Conservation (phyloP, 768 basidiomycete genomes). For the Holtermannia corniformis region DNA sequence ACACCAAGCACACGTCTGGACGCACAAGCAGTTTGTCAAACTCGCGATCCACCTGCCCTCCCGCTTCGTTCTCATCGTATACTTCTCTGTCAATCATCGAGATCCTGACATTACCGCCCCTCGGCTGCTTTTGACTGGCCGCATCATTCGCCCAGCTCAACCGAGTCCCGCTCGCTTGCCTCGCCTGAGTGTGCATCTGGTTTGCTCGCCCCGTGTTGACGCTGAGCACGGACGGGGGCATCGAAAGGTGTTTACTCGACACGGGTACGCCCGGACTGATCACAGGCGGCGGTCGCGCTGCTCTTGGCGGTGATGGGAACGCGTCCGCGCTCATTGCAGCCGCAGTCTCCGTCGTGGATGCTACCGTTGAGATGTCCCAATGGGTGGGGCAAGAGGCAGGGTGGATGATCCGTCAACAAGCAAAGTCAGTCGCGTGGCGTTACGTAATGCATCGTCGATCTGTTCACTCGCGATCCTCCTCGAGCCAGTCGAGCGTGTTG, state of each 20-base stretch:
- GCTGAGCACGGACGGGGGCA: neutral
- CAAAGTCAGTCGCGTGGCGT: neutral
- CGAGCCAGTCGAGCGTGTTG: too few relatives aligned
- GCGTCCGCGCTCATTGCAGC: too few relatives aligned
- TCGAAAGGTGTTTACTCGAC: neutral
- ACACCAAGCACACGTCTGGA: too few relatives aligned
- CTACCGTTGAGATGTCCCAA: neutral
- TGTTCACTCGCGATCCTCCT: too few relatives aligned
- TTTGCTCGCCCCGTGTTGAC: neutral
- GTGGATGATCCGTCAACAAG: neutral
- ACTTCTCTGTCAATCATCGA: neutral
- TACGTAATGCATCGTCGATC: too few relatives aligned
- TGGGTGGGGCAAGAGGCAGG: neutral
- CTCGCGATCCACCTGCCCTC: slow-evolving; percentile 52
- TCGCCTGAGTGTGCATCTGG: neutral
- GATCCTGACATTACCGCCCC: neutral
- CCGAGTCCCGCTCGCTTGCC: neutral
- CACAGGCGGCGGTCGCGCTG: neutral
- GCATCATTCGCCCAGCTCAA: neutral
- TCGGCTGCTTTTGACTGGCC: neutral
- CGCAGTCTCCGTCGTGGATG: too few relatives aligned
- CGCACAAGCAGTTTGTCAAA: slow-evolving; percentile 75
- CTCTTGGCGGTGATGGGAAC: neutral
- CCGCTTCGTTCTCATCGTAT: slow-evolving; percentile 11
- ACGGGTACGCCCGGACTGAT: neutral